Evolutionary conservation across 257 asterid genomes (phyloP).

Genomic region (Capsicum pubescens): DNA sequence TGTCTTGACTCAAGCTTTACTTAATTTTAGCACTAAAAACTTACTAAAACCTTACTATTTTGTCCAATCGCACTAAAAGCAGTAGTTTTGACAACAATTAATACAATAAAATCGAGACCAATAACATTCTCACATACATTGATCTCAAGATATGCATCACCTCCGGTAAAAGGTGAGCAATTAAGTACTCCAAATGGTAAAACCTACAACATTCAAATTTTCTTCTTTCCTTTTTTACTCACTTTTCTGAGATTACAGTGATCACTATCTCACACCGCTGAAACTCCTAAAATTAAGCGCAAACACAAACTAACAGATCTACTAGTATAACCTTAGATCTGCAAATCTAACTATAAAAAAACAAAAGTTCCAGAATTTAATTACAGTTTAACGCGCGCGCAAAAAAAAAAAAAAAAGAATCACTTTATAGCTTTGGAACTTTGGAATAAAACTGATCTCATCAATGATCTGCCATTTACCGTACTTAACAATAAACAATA

Average conservation of each 20-base stretch:
- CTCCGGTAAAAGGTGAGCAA: not conserved
- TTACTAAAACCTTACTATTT: not conserved
- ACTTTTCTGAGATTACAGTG: not conserved
- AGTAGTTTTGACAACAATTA: not conserved
- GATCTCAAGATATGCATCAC: slow-evolving; percentile 1
- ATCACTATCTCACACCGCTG: not conserved
- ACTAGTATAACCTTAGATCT: not conserved
- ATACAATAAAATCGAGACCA: not conserved
- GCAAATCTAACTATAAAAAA: not conserved
- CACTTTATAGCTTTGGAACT: not conserved
- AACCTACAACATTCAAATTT: not conserved
- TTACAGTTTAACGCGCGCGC: not conserved
- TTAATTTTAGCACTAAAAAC: not conserved
- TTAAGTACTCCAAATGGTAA: not conserved
- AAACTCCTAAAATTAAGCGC: not conserved
- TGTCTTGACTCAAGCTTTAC: not conserved
- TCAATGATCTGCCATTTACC: slow-evolving; percentile 4
- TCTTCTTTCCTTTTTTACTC: not conserved
- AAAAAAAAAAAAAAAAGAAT: not conserved
- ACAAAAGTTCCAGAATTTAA: not conserved
- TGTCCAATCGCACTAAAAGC: not conserved
- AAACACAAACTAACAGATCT: slow-evolving; percentile 17
- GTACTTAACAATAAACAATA: not conserved
- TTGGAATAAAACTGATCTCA: slow-evolving; percentile 2
- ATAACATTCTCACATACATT: not conserved